These are phyloP conservation scores for Colletotrichum cuscutae DNA, from an alignment of 2,329 filamentous ascomycete genomes.

Conservation along the genomic window DNA sequence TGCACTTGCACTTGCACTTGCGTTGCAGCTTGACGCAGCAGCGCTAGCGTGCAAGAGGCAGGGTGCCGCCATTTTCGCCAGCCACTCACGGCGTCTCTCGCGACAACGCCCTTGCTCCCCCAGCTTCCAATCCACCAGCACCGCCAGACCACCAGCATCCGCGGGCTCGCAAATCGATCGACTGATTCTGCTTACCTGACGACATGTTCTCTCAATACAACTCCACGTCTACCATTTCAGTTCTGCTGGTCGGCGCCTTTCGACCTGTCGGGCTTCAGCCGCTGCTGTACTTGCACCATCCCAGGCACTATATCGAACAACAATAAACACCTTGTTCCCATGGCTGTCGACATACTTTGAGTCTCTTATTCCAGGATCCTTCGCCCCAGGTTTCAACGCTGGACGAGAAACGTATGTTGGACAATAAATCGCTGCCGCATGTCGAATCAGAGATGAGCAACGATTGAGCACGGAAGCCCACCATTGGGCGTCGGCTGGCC, in stretches of 20 bases:
- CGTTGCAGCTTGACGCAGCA: constrained; percentile 25
- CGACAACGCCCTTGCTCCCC: constrained; percentile 23
- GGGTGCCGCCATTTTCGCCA: background rate
- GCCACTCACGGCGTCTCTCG: constrained; percentile 16
- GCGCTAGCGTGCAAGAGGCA: constrained; percentile 28
- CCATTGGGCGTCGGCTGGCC: background rate
- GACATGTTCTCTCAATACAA: background rate
- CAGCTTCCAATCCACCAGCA: background rate
- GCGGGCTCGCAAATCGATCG: constrained; percentile 28
- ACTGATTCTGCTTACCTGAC: constrained; percentile 16
- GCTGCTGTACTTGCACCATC: constrained; percentile 17
- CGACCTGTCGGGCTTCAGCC: background rate
- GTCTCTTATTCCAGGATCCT: background rate
- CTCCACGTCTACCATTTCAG: background rate
- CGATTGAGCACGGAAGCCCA: background rate
- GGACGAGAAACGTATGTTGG: background rate
- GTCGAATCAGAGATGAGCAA: constrained; percentile 11
- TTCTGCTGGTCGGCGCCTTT: background rate
- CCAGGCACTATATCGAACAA: background rate
- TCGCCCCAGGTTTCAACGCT: background rate
- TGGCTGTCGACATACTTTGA: background rate
- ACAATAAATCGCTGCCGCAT: background rate
- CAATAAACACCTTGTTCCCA: background rate
- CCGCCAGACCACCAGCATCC: too few species aligned
- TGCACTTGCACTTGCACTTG: constrained; percentile 1